Evolutionary conservation across 2,329 filamentous ascomycete species (phyloP).

Genomic region (Pseudogymnoascus sp.): DNA sequence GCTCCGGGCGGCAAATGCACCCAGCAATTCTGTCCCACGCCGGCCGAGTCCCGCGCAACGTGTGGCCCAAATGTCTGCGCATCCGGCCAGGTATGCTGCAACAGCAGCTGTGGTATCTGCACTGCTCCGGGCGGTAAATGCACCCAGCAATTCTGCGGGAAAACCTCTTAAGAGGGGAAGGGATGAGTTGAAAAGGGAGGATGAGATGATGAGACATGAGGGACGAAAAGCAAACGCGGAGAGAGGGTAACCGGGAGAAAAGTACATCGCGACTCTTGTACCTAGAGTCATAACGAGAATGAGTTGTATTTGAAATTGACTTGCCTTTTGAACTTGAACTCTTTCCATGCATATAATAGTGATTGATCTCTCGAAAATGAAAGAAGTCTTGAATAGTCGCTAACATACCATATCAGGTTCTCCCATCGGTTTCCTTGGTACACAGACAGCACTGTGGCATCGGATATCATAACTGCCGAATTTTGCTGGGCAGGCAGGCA

Average conservation of each 20-base stretch:
- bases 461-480: background rate
- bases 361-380: background rate
- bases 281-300: background rate
- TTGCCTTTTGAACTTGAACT: background rate
- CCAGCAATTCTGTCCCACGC: background rate
- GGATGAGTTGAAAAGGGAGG: background rate
- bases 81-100: background rate
- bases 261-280: background rate
- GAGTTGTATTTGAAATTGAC: background rate
- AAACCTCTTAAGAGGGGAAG: background rate
- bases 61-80: background rate
- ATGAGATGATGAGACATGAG: background rate
- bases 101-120: background rate
- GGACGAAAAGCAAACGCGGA: background rate
- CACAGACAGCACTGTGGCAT: background rate
- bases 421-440: background rate
- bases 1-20: background rate
- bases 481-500: background rate
- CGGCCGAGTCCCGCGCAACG: background rate
- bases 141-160: background rate
- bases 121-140: background rate
- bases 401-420: background rate
- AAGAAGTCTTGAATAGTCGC: background rate
- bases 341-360: background rate
- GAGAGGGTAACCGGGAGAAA: background rate